phyloP scores from a whole-genome alignment of 139 green algal genomes.

The Chlamydomonas sp. region DNA sequence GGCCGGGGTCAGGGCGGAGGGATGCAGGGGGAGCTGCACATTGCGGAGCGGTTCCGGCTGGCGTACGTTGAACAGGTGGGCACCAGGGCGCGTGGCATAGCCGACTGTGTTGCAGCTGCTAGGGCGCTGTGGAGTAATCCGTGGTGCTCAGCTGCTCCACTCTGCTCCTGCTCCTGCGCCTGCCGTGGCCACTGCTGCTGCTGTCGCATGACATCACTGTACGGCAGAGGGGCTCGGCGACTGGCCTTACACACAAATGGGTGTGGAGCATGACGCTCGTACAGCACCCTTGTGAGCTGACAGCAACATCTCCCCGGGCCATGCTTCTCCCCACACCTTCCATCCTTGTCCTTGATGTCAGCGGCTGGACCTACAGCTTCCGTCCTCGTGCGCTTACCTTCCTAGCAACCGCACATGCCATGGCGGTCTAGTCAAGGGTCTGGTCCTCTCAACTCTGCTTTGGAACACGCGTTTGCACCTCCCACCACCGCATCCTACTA shows the following conservation, averaged over 20 bases:
- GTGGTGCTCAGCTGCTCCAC: too few relatives aligned
- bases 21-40: constrained; percentile 3
- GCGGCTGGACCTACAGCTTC: too few relatives aligned
- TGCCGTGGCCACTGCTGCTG: background rate
- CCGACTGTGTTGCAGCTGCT: background rate
- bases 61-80: constrained; percentile 30
- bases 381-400: too few relatives aligned
- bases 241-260: background rate
- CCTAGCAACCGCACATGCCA: too few relatives aligned
- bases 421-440: too few relatives aligned
- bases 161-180: background rate
- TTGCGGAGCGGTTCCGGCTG: constrained; percentile 29
- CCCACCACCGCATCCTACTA: background rate
- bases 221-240: background rate
- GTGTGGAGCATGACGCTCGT: background rate
- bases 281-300: background rate
- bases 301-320: background rate
- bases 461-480: background rate
- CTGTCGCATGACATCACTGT: background rate
- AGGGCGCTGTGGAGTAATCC: too few relatives aligned
- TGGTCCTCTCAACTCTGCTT: too few relatives aligned
- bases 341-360: background rate
- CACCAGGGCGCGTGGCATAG: too few relatives aligned
- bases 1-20: background rate
- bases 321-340: background rate